Evolutionary conservation across 2,329 filamentous ascomycete genomes (phyloP).

Genomic region (Venturia oleaginea): DNA sequence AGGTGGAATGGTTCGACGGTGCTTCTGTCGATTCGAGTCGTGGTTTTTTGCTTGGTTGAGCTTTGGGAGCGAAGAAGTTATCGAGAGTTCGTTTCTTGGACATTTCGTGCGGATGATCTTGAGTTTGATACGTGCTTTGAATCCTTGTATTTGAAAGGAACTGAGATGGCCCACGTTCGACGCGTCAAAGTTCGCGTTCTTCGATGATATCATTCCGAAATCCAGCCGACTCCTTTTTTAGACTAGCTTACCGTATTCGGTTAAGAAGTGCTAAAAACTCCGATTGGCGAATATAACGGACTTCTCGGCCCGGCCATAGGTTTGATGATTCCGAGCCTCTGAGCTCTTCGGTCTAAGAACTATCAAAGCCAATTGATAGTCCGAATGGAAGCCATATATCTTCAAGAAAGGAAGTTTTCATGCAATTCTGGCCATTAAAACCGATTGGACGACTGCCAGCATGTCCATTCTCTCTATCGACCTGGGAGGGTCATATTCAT

Average conservation of each 20-base stretch:
- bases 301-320: neutral
- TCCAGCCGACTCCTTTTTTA: neutral
- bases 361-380: too few relatives aligned
- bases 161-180: neutral
- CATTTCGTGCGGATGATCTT: constrained; percentile 12
- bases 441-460: neutral
- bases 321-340: too few relatives aligned
- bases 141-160: neutral
- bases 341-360: too few relatives aligned
- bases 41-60: constrained; percentile 33
- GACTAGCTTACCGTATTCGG: neutral
- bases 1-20: constrained; percentile 38
- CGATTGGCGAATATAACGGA: neutral
- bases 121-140: neutral
- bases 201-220: neutral
- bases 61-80: constrained; percentile 52
- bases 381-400: too few relatives aligned
- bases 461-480: neutral
- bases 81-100: constrained; percentile 56
- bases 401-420: too few relatives aligned
- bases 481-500: too few relatives aligned
- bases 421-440: too few relatives aligned
- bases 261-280: neutral
- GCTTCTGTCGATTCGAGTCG: constrained; percentile 22
- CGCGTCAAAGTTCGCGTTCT: neutral